These are phyloP conservation scores for Manihot esculenta DNA, from an alignment of 441 rosid genomes.

Conservation along the genomic window DNA sequence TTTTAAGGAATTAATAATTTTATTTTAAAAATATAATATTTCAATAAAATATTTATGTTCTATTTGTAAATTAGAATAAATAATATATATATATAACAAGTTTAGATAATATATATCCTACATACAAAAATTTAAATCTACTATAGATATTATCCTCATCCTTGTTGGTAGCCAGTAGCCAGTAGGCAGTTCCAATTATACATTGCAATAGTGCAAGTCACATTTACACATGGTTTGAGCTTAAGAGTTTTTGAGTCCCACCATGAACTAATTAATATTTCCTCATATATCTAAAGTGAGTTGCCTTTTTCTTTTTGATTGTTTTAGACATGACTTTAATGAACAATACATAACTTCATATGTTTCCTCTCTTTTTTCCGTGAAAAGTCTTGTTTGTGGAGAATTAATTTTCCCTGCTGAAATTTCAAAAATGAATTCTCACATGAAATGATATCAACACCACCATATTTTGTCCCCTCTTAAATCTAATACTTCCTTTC, in stretches of 20 bases:
- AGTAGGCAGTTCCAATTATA: neutral
- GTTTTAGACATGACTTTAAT: conserved; percentile 12
- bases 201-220: conserved; percentile 16
- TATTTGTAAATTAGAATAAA: too few species aligned
- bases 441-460: conserved; percentile 25
- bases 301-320: conserved; percentile 17
- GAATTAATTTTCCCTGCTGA: neutral
- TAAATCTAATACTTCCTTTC: conserved; percentile 16
- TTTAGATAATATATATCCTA: too few species aligned
- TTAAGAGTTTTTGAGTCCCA: conserved; percentile 29
- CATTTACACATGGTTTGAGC: conserved; percentile 25
- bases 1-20: too few species aligned
- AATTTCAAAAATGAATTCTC: conserved; percentile 16
- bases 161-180: conserved; percentile 15
- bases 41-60: too few species aligned
- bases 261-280: conserved; percentile 26
- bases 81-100: too few species aligned
- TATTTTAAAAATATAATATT: too few species aligned
- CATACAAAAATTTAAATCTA: too few species aligned
- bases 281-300: conserved; percentile 23
- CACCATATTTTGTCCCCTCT: conserved; percentile 37
- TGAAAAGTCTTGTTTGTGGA: conserved; percentile 9
- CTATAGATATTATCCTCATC: neutral
- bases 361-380: conserved; percentile 4
- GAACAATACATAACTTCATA: neutral